Conservation (phyloP, 768 basidiomycete species). For the Dioszegia aurantiaca region DNA sequence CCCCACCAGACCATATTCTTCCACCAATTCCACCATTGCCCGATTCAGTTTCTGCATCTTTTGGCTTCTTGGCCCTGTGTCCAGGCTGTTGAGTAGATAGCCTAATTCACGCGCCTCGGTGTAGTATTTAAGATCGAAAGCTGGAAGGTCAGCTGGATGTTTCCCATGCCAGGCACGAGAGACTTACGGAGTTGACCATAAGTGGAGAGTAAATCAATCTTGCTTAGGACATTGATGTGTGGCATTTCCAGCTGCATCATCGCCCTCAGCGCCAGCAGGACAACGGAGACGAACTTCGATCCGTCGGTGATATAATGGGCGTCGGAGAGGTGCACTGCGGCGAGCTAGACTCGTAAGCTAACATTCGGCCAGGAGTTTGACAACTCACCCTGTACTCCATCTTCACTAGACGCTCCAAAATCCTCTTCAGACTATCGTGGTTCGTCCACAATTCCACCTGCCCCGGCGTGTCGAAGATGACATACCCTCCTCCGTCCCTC, state of each 20-base stretch:
- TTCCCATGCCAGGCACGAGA: too few relatives aligned
- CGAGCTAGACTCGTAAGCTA: constrained; percentile 61
- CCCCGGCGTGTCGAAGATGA: constrained; percentile 92
- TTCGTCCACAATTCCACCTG: constrained; percentile 98
- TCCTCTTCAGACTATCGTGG: constrained; percentile 79
- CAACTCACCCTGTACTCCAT: constrained; percentile 76
- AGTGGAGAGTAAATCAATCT: constrained; percentile 82
- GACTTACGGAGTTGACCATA: constrained; percentile 84
- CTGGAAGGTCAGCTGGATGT: constrained; percentile 53
- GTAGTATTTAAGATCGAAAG: constrained; percentile 96
- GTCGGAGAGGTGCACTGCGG: constrained; percentile 91
- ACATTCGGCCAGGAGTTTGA: neutral
- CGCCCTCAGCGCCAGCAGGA: constrained; percentile 84
- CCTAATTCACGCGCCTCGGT: constrained; percentile 96
- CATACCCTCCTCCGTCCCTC: constrained; percentile 64
- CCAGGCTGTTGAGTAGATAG: constrained; percentile 74
- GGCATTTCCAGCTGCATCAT: constrained; percentile 99
- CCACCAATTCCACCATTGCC: constrained; percentile 86
- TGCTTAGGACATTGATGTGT: constrained; percentile 94
- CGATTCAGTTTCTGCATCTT: constrained; percentile 77
- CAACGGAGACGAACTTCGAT: constrained; percentile 86
- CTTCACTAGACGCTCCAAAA: constrained; percentile 70
- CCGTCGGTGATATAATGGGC: constrained; percentile 96
- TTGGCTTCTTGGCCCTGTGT: constrained; percentile 59
- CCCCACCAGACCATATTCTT: constrained; percentile 86